Evolutionary conservation across 371 early-diverging fungal species (phyloP).

Genomic region (Choanephora cucurbitarum): DNA sequence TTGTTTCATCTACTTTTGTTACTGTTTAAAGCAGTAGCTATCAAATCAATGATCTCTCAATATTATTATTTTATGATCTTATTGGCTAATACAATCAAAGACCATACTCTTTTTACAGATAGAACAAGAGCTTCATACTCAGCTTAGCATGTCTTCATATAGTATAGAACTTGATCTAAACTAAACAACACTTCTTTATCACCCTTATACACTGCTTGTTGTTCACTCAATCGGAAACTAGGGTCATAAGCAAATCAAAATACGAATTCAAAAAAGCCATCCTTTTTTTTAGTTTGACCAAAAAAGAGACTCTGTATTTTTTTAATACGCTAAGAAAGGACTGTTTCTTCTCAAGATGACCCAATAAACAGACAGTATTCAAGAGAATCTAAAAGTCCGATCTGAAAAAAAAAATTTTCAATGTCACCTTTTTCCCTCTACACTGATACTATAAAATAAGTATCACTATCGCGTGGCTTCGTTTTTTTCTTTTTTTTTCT

Average conservation of each 20-base stretch:
- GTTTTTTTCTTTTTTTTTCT: conserved; percentile 14
- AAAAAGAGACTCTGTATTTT: not conserved
- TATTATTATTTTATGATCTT: no score
- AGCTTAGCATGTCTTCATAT: no score
- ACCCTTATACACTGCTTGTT: no score
- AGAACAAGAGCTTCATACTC: no score
- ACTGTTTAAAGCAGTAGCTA: no score
- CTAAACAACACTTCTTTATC: no score
- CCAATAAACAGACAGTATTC: conserved; percentile 2
- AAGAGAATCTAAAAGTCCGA: not conserved
- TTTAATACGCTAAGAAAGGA: conserved; percentile 1
- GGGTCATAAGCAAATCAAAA: conserved; percentile 1
- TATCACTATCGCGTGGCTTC: conserved; percentile 14
- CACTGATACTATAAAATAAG: conserved; percentile 8
- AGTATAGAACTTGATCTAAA: no score
- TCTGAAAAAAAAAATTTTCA: conserved; percentile 6
- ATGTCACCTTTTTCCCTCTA: conserved; percentile 2
- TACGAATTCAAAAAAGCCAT: not conserved
- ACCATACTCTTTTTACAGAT: no score
- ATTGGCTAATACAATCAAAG: no score
- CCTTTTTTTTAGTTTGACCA: not conserved
- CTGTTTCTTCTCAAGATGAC: conserved; percentile 6
- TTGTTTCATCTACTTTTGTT: no score
- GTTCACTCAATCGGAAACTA: no score
- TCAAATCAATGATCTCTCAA: no score